Conservation (phyloP, 2,329 filamentous ascomycete genomes). For the Cladobotryum mycophilum region DNA sequence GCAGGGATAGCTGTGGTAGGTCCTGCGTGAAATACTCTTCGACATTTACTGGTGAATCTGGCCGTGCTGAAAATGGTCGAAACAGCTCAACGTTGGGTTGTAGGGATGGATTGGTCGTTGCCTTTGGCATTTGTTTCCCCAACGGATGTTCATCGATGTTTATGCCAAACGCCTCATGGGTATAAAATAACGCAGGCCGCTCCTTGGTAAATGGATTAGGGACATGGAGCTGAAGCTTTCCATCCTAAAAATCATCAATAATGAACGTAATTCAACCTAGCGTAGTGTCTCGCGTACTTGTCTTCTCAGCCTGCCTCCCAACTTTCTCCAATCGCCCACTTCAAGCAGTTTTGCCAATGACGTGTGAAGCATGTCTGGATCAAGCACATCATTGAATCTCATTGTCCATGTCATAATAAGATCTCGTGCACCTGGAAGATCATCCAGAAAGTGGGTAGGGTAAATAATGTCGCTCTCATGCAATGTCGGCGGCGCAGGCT, state of each 20-base stretch:
- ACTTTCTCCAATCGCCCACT: conserved; percentile 19
- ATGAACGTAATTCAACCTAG: no score
- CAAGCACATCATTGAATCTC: conserved; percentile 21
- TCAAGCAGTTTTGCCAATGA: conserved; percentile 13
- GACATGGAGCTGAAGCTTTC: conserved; percentile 20
- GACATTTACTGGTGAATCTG: conserved; percentile 19
- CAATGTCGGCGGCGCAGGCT: no score
- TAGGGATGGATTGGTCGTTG: conserved; percentile 18
- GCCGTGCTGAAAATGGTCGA: not conserved
- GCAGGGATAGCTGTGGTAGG: conserved; percentile 39
- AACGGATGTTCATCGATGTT: conserved; percentile 32
- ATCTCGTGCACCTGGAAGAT: conserved; percentile 13
- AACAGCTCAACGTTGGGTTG: not conserved
- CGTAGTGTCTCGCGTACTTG: conserved; percentile 11
- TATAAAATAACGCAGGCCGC: conserved; percentile 34
- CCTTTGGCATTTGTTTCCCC: not conserved
- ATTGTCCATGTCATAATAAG: conserved; percentile 12
- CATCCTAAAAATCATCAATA: no score
- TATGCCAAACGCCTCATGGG: conserved; percentile 28
- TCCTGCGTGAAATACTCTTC: conserved; percentile 36
- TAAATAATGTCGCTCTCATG: not conserved
- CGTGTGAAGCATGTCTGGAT: conserved; percentile 16
- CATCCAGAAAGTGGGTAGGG: conserved; percentile 17
- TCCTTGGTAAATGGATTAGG: conserved; percentile 21
- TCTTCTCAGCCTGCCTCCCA: conserved; percentile 18